A percentile compares a stretch with the other conserved stretches of the same genome.
Evolutionary conservation across 306 rosid genomes (phyloP).

Genomic region (Cyamopsis tetragonoloba): DNA sequence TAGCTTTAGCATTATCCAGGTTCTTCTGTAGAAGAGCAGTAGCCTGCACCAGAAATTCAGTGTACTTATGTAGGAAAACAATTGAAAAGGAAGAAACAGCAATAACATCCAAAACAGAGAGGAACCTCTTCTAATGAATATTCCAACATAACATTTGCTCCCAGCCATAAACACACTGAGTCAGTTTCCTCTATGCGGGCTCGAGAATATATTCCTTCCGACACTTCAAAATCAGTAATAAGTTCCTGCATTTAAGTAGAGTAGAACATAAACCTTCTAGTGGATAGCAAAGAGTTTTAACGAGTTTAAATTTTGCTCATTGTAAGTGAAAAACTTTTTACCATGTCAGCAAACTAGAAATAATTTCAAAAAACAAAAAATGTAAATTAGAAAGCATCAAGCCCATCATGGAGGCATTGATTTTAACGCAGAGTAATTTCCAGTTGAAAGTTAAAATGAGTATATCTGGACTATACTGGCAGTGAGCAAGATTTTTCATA

Average conservation of each 20-base stretch:
- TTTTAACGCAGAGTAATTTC: neutral
- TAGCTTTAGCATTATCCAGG: conserved; percentile 75
- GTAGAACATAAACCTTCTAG: conserved; percentile 2
- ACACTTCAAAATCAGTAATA: conserved; percentile 72
- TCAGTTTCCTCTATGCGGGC: conserved; percentile 56
- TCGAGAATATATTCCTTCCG: conserved; percentile 70
- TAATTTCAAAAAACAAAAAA: no score
- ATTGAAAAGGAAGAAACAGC: neutral
- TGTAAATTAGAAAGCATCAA: no score
- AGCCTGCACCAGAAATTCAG: conserved; percentile 52
- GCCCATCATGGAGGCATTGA: neutral
- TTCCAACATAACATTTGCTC: conserved; percentile 78
- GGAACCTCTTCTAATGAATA: conserved; percentile 73
- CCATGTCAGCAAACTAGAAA: neutral
- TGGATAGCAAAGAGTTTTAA: neutral
- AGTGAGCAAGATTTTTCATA: conserved; percentile 2
- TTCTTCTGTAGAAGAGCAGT: conserved; percentile 59
- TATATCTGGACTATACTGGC: neutral
- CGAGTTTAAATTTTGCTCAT: neutral
- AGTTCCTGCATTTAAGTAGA: conserved; percentile 44
- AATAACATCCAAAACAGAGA: conserved; percentile 15
- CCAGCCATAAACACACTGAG: conserved; percentile 73
- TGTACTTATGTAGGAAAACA: neutral
- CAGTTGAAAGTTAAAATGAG: conserved; percentile 1
- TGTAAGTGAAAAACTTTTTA: neutral